These are phyloP conservation scores for Linaria vulgaris DNA, from an alignment of 257 asterid species.

Conservation along the genomic window DNA sequence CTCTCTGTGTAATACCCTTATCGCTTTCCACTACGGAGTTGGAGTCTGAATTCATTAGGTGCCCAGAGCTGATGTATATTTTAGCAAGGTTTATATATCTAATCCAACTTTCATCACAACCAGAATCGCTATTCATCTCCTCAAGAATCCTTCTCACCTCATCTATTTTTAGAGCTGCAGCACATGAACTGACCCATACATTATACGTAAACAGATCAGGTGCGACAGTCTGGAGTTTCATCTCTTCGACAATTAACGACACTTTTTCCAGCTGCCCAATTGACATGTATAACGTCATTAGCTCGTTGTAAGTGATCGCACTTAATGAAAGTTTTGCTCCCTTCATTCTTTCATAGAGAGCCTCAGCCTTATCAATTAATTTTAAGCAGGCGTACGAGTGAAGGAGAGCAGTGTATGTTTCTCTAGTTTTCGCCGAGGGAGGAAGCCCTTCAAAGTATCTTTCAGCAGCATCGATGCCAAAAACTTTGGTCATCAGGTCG, in stretches of 20 bases:
- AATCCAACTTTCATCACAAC: slow-evolving; percentile 58
- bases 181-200: slow-evolving; percentile 79
- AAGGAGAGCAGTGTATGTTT: slow-evolving; percentile 91
- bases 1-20: slow-evolving; percentile 71
- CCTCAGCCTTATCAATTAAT: slow-evolving; percentile 75
- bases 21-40: slow-evolving; percentile 60
- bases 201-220: slow-evolving; percentile 80
- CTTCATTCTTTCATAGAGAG: slow-evolving; percentile 56
- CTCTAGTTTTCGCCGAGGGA: slow-evolving; percentile 58
- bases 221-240: slow-evolving; percentile 57
- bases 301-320: slow-evolving; percentile 82
- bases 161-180: slow-evolving; percentile 69
- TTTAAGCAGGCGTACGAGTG: slow-evolving; percentile 73
- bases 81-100: slow-evolving; percentile 67
- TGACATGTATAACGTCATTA: slow-evolving; percentile 85
- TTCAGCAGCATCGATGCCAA: slow-evolving; percentile 92
- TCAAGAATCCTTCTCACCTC: slow-evolving; percentile 65
- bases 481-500: slow-evolving; percentile 80
- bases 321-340: slow-evolving; percentile 54
- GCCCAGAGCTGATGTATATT: slow-evolving; percentile 55
- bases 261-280: slow-evolving; percentile 85
- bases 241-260: slow-evolving; percentile 48
- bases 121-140: slow-evolving; percentile 46
- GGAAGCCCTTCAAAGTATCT: slow-evolving; percentile 85
- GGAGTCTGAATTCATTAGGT: slow-evolving; percentile 49